Evolutionary conservation across 2,329 filamentous ascomycete genomes (phyloP).

Genomic region (Cyanodermella asteris): DNA sequence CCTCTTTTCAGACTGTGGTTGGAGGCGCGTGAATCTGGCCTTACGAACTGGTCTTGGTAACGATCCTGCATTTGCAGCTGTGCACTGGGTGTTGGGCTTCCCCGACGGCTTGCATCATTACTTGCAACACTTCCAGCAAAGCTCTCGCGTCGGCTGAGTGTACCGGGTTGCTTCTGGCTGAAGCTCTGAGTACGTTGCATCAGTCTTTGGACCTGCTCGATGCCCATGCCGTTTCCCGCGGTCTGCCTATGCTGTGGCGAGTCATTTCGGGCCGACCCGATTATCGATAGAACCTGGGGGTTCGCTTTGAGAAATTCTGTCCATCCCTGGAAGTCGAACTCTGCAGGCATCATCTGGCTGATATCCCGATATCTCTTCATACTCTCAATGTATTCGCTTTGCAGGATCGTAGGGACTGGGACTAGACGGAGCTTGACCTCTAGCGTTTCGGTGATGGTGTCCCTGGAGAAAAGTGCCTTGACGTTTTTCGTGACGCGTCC

Average conservation of each 20-base stretch:
- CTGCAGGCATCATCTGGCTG: conserved; percentile 33
- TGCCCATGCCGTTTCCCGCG: conserved; percentile 4
- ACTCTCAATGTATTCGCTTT: conserved; percentile 37
- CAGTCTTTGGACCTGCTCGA: conserved; percentile 8
- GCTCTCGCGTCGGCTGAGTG: no score
- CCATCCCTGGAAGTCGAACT: conserved; percentile 57
- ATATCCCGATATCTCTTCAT: conserved; percentile 39
- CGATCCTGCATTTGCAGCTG: no score
- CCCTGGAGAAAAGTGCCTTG: conserved; percentile 63
- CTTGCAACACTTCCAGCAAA: conserved; percentile 9
- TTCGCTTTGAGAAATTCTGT: conserved; percentile 53
- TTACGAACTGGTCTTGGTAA: no score
- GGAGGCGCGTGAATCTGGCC: no score
- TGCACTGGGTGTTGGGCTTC: conserved; percentile 7
- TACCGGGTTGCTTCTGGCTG: neutral
- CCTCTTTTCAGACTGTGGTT: no score
- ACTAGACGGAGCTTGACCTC: conserved; percentile 83
- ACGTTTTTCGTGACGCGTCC: conserved; percentile 77
- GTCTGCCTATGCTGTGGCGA: conserved; percentile 4
- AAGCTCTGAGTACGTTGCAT: conserved; percentile 2
- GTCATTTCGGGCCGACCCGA: conserved; percentile 10
- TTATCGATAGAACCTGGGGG: conserved; percentile 26
- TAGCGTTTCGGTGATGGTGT: conserved; percentile 57
- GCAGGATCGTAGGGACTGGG: conserved; percentile 43
- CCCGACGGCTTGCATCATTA: no score